Evolutionary conservation across 2,329 filamentous ascomycete species (phyloP).

Genomic region (Pyricularia sp.): DNA sequence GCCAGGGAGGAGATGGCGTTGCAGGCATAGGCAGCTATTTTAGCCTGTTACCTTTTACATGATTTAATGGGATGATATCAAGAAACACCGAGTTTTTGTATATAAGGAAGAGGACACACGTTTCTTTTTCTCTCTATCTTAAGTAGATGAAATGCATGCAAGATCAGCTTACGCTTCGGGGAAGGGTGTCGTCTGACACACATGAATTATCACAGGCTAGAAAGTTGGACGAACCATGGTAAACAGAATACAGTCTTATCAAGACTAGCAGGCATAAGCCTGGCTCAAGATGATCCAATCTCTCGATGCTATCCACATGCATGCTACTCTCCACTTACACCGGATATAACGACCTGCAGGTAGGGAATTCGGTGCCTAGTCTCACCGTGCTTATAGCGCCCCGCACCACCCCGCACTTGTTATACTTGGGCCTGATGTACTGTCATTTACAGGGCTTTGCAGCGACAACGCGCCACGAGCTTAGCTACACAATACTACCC

Average conservation of each 20-base stretch:
- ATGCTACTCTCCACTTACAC: not conserved
- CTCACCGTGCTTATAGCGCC: not conserved
- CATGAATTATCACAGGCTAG: not conserved
- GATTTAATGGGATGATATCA: not conserved
- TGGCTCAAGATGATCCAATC: not conserved
- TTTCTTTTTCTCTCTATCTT: not conserved
- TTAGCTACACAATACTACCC: not conserved
- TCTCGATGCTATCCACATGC: not conserved
- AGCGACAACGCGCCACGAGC: not conserved
- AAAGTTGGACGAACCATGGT: not conserved
- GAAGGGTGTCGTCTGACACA: not conserved
- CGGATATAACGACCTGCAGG: not conserved
- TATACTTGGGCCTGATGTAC: not conserved
- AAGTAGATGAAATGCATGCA: not conserved
- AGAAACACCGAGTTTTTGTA: not conserved
- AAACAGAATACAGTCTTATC: not conserved
- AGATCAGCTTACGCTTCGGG: not conserved
- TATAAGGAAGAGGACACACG: not conserved
- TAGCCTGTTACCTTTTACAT: not conserved
- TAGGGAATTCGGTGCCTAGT: not conserved
- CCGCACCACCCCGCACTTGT: not conserved
- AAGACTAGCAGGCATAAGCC: not conserved
- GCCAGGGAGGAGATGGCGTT: constrained; percentile 49
- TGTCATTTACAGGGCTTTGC: not conserved
- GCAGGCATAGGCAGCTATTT: constrained; percentile 32